phyloP scores from a whole-genome alignment of 1,139 yeast genomes.

The Ashbya aceris region DNA sequence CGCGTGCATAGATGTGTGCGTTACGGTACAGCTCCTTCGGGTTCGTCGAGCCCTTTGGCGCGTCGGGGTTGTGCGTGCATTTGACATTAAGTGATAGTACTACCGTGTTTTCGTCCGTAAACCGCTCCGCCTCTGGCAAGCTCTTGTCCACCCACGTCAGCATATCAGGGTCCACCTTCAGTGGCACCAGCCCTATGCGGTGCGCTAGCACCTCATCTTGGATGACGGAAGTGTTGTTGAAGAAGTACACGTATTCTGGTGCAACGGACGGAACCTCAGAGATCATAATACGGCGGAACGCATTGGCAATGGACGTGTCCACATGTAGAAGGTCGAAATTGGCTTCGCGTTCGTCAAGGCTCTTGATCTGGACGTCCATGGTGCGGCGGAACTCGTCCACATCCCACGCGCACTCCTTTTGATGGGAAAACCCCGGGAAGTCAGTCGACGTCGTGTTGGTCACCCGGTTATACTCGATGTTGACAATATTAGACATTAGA shows the following conservation, averaged over 20 bases:
- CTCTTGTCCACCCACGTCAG: slow-evolving; percentile 65
- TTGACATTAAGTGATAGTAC: slow-evolving; percentile 73
- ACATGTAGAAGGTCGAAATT: slow-evolving; percentile 80
- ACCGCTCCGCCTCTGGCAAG: slow-evolving; percentile 57
- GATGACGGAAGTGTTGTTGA: slow-evolving; percentile 90
- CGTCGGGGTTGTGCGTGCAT: slow-evolving; percentile 79
- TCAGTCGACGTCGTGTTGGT: slow-evolving; percentile 81
- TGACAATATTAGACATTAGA: slow-evolving; percentile 51
- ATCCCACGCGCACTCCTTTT: slow-evolving; percentile 72
- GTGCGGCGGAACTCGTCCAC: slow-evolving; percentile 64
- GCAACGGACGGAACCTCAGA: slow-evolving; percentile 96
- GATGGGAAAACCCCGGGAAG: slow-evolving; percentile 72
- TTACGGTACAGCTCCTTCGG: slow-evolving; percentile 78
- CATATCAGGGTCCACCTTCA: slow-evolving; percentile 85
- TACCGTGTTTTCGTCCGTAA: slow-evolving; percentile 81
- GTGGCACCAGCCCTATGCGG: slow-evolving; percentile 85
- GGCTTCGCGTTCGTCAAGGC: slow-evolving; percentile 59
- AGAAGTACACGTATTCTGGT: slow-evolving; percentile 79
- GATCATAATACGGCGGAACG: slow-evolving; percentile 94
- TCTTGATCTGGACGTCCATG: slow-evolving; percentile 61
- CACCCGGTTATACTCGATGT: slow-evolving; percentile 85
- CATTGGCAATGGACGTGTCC: slow-evolving; percentile 91
- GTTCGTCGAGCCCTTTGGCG: slow-evolving; percentile 69
- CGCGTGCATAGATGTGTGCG: slow-evolving; percentile 79
- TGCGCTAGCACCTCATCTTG: slow-evolving; percentile 96